Base-by-base conservation (phyloP, 78 protist species). In the Monocercomonoides exilis region DNA sequence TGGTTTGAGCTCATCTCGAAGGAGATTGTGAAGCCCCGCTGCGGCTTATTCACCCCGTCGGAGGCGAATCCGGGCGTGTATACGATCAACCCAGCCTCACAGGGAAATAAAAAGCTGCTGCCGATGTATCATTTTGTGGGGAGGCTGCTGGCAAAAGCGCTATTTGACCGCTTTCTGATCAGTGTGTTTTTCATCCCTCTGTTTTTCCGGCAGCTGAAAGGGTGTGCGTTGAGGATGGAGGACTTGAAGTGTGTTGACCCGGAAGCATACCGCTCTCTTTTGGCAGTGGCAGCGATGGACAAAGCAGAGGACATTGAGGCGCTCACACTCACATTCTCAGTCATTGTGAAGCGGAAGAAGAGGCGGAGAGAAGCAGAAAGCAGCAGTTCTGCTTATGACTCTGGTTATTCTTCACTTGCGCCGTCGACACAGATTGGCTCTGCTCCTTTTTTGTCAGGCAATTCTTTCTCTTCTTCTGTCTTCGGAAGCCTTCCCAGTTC, bases 21-120 rank as follows among this genome's bases (percentile, higher is more conserved):
- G 86, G 86, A 84, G 70, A n/a, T 84, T 38, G n/a, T 34, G 41
- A 84, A 84, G 5, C 86, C 86, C 46, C 11, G 33, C 41, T 84
- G 43, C 86, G 86, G 77, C 54, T 77, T 84, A 29, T 84, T 84
- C 77, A 4, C 46, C 77, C 41, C 21, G 41, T 43, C 44, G 5
- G 44, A 4, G 6, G 54, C 5, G 4, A 21, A 79, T 77, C 44
- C 6, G 4, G 5, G 43, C 6, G 21, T 21, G 6, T 84, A 43
- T 21, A n/a, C 6, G 38, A 84, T 46, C 86, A 84, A 84, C 86
- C 86, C 54, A 29, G 41, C 5, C 36, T 84, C 86, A 34, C 6
- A n/a, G 5, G 46, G 33, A n/a, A 84, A 84, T 34, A n/a, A n/a
- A 33, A 38, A 4, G 36, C 86, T 43, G 33, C 77, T 84, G 46